Evolutionary conservation across 1,284 basidiomycete genomes (phyloP).

Genomic region (Lentinula novae-zelandiae): DNA sequence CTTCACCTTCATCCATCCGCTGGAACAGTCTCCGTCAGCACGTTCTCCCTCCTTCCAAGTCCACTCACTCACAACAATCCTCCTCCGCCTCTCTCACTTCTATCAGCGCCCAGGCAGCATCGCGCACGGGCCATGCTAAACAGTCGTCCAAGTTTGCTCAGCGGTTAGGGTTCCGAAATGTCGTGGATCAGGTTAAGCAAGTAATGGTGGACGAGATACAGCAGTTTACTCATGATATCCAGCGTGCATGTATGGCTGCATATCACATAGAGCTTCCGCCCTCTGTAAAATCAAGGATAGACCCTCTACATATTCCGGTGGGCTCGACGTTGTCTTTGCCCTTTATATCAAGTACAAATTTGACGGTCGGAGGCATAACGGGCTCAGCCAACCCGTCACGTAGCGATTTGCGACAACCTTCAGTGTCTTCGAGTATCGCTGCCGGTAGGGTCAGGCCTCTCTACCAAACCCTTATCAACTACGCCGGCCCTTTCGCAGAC

Average conservation of each 20-base stretch:
- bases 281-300: slow-evolving; percentile 28
- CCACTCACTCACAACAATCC: slow-evolving; percentile 4
- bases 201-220: slow-evolving; percentile 39
- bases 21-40: slow-evolving; percentile 54
- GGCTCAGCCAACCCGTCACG: slow-evolving; percentile 20
- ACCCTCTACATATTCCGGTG: slow-evolving; percentile 16
- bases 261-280: slow-evolving; percentile 30
- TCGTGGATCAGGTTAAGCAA: slow-evolving; percentile 55
- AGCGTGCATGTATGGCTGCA: slow-evolving; percentile 45
- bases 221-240: slow-evolving; percentile 47
- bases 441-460: slow-evolving; percentile 33
- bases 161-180: slow-evolving; percentile 52
- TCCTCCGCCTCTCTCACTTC: slow-evolving; percentile 4
- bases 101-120: slow-evolving; percentile 16
- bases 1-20: slow-evolving; percentile 40
- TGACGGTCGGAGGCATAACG: slow-evolving; percentile 23
- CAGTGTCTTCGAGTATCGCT: neutral
- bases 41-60: slow-evolving; percentile 33
- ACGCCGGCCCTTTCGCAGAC: slow-evolving; percentile 32
- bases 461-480: slow-evolving; percentile 36
- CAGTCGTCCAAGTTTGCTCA: slow-evolving; percentile 47
- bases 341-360: slow-evolving; percentile 43
- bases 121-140: slow-evolving; percentile 14
- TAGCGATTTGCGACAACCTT: slow-evolving; percentile 13
- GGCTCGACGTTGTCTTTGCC: slow-evolving; percentile 42